Evolutionary conservation across 169 alveolate genomes (phyloP), one percentile per base, ranked within the genome.

Genomic region (Plasmodium vivax): DNA sequence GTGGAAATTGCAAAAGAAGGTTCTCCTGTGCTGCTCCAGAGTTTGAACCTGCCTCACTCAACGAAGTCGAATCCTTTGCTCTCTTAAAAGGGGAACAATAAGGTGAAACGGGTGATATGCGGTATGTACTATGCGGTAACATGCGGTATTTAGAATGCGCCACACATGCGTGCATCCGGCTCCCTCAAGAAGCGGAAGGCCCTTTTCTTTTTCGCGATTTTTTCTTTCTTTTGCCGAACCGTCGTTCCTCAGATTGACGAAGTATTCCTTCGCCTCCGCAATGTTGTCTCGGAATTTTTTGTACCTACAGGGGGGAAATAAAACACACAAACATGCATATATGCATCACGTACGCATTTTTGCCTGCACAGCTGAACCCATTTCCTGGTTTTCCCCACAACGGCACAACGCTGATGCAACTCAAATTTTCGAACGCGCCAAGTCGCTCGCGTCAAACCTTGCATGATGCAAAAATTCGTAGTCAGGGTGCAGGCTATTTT

Each of bases 401-500:
- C 23, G 38, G 34, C 32, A 23, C 77, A 27, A 19, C 38, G 1
- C 77, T 68, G 77, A 68, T 27, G 77, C 77, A 68, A 68, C 38
- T 68, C 10, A 68, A 30, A 19, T 68, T 19, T 30, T 6, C 38
- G 14, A 68, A 27, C 41, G 77, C 43, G 77, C 9, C 77, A 68
- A 23, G n/a, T 19, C 41, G 38, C 77, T 19, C 9, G 32, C 23
- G 36, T 0, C 43, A 68, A 96, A 94, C 94, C 96, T 87, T 68
- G 94, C 71, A 92, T 94, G 95, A 32, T 96, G 96, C n/a, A 93
- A 92, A 71, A 90, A 92, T 84, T 96, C 97, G 95, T 95, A 96
- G 81, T 96, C 97, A 9, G 96, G 96, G 91, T 95, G 97, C 43
- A 96, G 74, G 16, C 95, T 85, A 54, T 74, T 93, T 83, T 92